Base-by-base conservation (phyloP, 148 eudicot genomes). In the Simmondsia chinensis region DNA sequence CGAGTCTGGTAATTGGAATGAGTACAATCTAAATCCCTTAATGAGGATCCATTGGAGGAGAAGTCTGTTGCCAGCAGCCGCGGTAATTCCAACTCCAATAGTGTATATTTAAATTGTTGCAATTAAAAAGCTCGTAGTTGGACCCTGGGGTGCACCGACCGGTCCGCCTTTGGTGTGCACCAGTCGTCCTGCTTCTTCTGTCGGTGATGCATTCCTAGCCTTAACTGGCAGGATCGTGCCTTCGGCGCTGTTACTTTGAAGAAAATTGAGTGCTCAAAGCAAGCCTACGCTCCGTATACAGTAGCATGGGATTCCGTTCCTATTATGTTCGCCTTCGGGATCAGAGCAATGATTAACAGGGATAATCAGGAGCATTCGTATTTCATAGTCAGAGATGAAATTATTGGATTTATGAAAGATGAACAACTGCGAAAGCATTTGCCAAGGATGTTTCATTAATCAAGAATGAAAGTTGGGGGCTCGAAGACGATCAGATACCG, bases 371-470 rank as follows among this genome's bases (percentile, higher is more conserved):
- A 10, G 10, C 33, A n/a, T n/a, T n/a, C n/a, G n/a, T n/a, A n/a
- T n/a, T n/a, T n/a, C n/a, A n/a, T n/a, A n/a, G n/a, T n/a, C n/a
- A n/a, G n/a, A n/a, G n/a, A n/a, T n/a, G n/a, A n/a, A n/a, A n/a
- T n/a, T n/a, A n/a, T n/a, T n/a, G 50, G 73, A 68, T 56, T 56
- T 43, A 48, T 55, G 73, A 56, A 68, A 68, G 73, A 61, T 45
- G 68, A 61, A 55, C 68, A 61, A 61, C 49, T 48, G 55, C 59
- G 64, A 63, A 63, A 63, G 74, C 69, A 69, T 63, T 63, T 63
- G 64, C 69, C 65, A 69, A 63, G 60, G 64, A 63, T 63, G 69
- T 63, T 69, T 63, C n/a, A n/a, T n/a, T n/a, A n/a, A n/a, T n/a
- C n/a, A n/a, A n/a, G n/a, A n/a, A n/a, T n/a, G n/a, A n/a, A n/a